Conservation (phyloP, 306 rosid genomes). For the Cicer yamashitae region DNA sequence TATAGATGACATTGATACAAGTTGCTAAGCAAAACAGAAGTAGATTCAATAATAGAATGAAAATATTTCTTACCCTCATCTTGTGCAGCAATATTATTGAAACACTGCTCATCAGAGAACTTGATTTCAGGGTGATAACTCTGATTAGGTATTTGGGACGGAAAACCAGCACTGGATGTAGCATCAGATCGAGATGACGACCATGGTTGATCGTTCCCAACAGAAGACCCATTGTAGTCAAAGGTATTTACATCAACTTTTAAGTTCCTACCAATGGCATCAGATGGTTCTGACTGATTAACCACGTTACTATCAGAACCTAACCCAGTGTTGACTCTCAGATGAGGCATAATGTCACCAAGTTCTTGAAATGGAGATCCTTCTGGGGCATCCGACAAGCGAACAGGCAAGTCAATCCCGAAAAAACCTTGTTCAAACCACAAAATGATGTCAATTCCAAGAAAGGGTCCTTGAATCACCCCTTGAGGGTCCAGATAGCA, state of each 20-base stretch:
- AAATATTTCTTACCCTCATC: slow-evolving; percentile 58
- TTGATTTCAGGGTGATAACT: slow-evolving; percentile 53
- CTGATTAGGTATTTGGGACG: slow-evolving; percentile 47
- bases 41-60: slow-evolving; percentile 5
- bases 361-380: slow-evolving; percentile 69
- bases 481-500: slow-evolving; percentile 81
- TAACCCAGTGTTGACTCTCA: slow-evolving; percentile 51
- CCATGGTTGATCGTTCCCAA: slow-evolving; percentile 52
- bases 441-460: slow-evolving; percentile 71
- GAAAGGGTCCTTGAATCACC: slow-evolving; percentile 69
- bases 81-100: slow-evolving; percentile 50
- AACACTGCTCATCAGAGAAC: slow-evolving; percentile 50
- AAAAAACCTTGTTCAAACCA: slow-evolving; percentile 83
- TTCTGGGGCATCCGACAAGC: slow-evolving; percentile 65
- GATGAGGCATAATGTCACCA: slow-evolving; percentile 69
- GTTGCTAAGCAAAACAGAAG: slow-evolving; percentile 19
- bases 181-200: slow-evolving; percentile 53
- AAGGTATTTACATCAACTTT: slow-evolving; percentile 46
- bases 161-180: slow-evolving; percentile 45
- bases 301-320: slow-evolving; percentile 49
- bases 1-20: not conserved
- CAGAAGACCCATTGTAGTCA: slow-evolving; percentile 50
- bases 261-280: slow-evolving; percentile 55
- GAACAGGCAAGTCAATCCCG: slow-evolving; percentile 66
- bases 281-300: slow-evolving; percentile 52